Conservation (phyloP, 352 stramenopile species). For the Ophiocytium majus region DNA sequence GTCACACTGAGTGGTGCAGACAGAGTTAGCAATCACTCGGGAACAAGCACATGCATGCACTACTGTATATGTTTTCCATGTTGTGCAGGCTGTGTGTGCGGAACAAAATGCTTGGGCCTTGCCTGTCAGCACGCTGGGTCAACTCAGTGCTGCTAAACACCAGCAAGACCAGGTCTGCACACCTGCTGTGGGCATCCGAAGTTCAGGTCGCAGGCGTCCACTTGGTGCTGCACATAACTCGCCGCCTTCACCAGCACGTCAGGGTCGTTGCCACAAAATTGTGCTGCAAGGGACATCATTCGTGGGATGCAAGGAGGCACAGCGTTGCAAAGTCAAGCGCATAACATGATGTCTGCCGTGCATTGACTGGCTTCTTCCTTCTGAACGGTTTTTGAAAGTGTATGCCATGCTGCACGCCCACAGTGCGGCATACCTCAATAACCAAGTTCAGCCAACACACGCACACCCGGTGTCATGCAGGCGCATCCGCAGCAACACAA, state of each 20-base stretch:
- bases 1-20: not conserved
- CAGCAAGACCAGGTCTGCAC: not conserved
- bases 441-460: not conserved
- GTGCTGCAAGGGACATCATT: slow-evolving; percentile 55
- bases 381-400: too few species aligned
- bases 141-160: not conserved
- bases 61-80: not conserved
- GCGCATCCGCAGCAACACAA: not conserved
- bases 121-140: slow-evolving; percentile 72
- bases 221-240: slow-evolving; percentile 66
- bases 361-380: not conserved
- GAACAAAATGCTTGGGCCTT: slow-evolving; percentile 60
- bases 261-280: slow-evolving; percentile 74
- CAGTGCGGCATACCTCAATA: not conserved
- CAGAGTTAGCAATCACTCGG: not conserved
- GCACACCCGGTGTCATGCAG: not conserved
- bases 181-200: slow-evolving; percentile 64
- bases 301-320: not conserved
- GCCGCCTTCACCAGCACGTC: slow-evolving; percentile 68
- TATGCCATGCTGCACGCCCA: too few species aligned
- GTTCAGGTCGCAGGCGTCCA: slow-evolving; percentile 88
- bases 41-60: not conserved
- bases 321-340: not conserved
- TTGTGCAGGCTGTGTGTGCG: not conserved
- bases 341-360: not conserved